A percentile compares a stretch with the other conserved stretches of the same genome.
Evolutionary conservation across 108 stramenopile species (phyloP).

Genomic region (Fragilaria radians): DNA sequence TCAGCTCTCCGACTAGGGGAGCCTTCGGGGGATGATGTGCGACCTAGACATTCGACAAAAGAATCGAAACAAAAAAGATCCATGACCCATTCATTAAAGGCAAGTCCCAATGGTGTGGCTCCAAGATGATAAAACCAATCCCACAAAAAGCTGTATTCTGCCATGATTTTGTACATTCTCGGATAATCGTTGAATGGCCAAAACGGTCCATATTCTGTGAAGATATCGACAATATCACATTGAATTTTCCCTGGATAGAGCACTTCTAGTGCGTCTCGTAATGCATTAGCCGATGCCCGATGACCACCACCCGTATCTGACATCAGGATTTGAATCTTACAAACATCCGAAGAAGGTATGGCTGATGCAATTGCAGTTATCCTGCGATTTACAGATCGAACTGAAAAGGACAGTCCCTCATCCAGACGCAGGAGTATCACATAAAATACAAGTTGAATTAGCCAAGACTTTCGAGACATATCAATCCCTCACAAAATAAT

Average conservation of each 20-base stretch:
- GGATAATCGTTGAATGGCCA: conserved; percentile 69
- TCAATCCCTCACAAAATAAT: too few species aligned
- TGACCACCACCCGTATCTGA: conserved; percentile 86
- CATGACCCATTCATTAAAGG: conserved; percentile 55
- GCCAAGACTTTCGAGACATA: too few species aligned
- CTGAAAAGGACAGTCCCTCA: too few species aligned
- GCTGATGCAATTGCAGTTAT: too few species aligned
- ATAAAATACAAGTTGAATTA: not conserved
- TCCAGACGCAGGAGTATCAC: not conserved
- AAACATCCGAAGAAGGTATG: too few species aligned
- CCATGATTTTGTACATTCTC: conserved; percentile 75
- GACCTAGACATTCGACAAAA: conserved; percentile 46
- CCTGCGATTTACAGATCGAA: too few species aligned
- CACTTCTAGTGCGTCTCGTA: conserved; percentile 66
- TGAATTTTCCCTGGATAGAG: conserved; percentile 52
- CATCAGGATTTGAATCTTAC: conserved; percentile 84
- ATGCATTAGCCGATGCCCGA: conserved; percentile 78
- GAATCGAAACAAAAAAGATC: conserved; percentile 40
- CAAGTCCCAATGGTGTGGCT: conserved; percentile 61
- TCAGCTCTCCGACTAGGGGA: conserved; percentile 54
- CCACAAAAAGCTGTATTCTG: conserved; percentile 65
- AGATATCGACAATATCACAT: conserved; percentile 85
- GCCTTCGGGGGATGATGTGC: conserved; percentile 34
- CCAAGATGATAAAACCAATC: conserved; percentile 68
- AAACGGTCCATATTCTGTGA: conserved; percentile 77